These are phyloP conservation scores for Eimeria necatrix DNA, from an alignment of 169 alveolate genomes.

Conservation along the genomic window DNA sequence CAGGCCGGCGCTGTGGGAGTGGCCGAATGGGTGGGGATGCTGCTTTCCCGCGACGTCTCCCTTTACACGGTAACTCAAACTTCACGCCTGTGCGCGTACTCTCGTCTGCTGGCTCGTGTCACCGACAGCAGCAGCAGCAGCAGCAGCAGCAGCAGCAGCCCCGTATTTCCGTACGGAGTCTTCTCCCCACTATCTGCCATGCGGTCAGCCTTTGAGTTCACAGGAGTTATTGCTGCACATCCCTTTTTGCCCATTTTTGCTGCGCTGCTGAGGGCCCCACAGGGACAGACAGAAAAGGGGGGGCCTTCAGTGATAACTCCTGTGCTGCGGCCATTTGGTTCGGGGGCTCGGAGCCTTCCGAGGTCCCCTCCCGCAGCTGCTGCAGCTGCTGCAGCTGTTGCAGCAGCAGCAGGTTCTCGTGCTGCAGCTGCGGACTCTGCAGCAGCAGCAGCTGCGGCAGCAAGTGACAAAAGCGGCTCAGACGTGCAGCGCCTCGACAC, in stretches of 20 bases:
- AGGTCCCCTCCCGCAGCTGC: conserved; percentile 13
- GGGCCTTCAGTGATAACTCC: conserved; percentile 37
- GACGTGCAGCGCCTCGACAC: conserved; percentile 9
- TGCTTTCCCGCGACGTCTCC: conserved; percentile 47
- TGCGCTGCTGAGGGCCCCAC: conserved; percentile 51
- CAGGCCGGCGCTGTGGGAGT: background rate
- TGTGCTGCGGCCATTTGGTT: conserved; percentile 69
- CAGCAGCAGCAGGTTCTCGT: background rate
- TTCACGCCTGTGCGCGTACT: conserved; percentile 35
- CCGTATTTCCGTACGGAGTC: conserved; percentile 64
- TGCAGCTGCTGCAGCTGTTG: conserved; percentile 10
- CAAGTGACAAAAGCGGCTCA: background rate
- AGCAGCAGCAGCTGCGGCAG: conserved; percentile 31
- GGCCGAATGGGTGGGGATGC: conserved; percentile 56
- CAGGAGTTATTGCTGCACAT: conserved; percentile 73
- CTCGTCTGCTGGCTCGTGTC: conserved; percentile 56
- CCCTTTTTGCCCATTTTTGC: conserved; percentile 77
- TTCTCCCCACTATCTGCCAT: conserved; percentile 55
- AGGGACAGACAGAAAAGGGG: background rate
- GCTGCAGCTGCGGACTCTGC: background rate
- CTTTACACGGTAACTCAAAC: conserved; percentile 43
- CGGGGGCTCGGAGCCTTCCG: conserved; percentile 76
- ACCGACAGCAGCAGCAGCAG: conserved; percentile 63
- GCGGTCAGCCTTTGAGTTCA: conserved; percentile 66
- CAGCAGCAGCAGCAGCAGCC: conserved; percentile 59